Base-by-base conservation (phyloP, 805 yeast species). In the Isabelozyma pseudorhagii region DNA sequence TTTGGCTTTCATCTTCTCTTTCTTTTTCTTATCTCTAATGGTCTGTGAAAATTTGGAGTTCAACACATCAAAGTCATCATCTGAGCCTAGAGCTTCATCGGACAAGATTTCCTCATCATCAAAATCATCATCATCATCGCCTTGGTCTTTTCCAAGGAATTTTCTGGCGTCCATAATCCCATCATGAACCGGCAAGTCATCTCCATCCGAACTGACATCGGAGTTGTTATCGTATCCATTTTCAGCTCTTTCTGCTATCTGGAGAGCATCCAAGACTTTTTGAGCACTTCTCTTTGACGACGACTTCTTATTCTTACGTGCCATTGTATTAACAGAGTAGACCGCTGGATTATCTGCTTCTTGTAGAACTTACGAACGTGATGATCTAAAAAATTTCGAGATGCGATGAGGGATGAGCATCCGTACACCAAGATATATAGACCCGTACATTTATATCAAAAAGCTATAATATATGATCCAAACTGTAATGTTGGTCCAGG, bases 21-120 rank as follows among this genome's bases (percentile, higher is more conserved):
- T 66, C 58, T 74, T 77, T 38, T 62, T 64, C 52, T 73, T 74
- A 62, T 84, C 89, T 67, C 90, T 79, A 42, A 84, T 68, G 11
- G 86, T 80, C 59, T 85, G 89, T 5, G 90, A 83, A 54, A 85
- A 81, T 61, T 81, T 85, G 29, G 88, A 81, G 64, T 81, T 79
- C 57, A 84, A 66, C 7, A 79, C 74, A 57, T 80, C 87, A 50
- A 78, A 81, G 47, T 83, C 89, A 56, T 87, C 92, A 50, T 80
- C 96, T 0, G 94, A 85, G 0, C 94, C 96, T 51, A 89, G 68
- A 0, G 96, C 97, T 58, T 87, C 97, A 64, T 91, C 97, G 0
- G 96, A 89, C 58, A 86, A 89, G 43, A 87, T 72, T 52, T 87
- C 88, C 60, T 83, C 88, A 58, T 83, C 87, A 44, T 74, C 81